phyloP scores from a whole-genome alignment of 2,329 filamentous ascomycete genomes.

The Colletotrichum sp. region DNA sequence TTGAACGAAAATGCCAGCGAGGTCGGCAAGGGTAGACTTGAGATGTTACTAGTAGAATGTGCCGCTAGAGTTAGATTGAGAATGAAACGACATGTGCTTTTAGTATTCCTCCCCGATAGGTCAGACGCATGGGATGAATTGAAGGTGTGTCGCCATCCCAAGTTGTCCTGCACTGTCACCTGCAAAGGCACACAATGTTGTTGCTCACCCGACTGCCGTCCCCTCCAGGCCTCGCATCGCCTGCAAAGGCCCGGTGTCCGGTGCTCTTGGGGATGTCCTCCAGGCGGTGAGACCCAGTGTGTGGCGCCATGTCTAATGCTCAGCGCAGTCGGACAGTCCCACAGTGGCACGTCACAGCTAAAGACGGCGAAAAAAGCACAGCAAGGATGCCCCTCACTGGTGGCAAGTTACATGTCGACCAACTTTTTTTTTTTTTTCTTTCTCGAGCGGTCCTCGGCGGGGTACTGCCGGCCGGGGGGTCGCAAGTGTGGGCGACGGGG shows the following conservation, averaged over 20 bases:
- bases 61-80: not conserved
- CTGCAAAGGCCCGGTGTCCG: slow-evolving; percentile 6
- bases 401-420: not conserved
- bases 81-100: not conserved
- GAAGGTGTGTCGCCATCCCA: not conserved
- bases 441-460: slow-evolving; percentile 10
- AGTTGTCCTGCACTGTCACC: not conserved
- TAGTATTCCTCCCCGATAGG: not conserved
- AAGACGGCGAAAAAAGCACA: not conserved
- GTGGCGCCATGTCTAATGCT: not conserved
- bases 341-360: slow-evolving; percentile 5
- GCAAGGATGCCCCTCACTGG: slow-evolving; percentile 18
- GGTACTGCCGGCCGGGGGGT: slow-evolving; percentile 8
- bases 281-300: slow-evolving; percentile 15
- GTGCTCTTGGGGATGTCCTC: not conserved
- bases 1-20: not conserved
- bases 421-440: not conserved
- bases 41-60: not conserved
- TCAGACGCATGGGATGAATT: not conserved
- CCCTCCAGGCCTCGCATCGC: not conserved
- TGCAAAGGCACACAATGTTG: not conserved
- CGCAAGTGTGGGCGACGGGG: not conserved
- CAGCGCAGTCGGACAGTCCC: not conserved
- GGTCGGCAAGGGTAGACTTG: not conserved
- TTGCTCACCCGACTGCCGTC: not conserved